These are phyloP conservation scores for Theobroma grandiflorum DNA, from an alignment of 441 rosid species.

Conservation along the genomic window DNA sequence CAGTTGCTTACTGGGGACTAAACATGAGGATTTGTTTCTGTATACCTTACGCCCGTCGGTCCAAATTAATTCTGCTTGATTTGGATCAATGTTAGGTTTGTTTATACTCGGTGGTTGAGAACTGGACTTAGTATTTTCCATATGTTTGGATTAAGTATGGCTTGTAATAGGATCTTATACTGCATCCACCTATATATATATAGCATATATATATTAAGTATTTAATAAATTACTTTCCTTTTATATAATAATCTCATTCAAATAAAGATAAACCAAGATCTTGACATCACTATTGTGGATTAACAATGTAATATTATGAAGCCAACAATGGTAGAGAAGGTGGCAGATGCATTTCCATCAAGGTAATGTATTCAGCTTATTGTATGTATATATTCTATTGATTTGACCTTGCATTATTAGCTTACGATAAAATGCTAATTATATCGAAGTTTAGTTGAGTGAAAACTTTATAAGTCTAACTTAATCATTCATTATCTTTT, in stretches of 20 bases:
- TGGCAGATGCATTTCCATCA: background rate
- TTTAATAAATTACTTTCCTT: background rate
- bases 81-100: conserved; percentile 1
- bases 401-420: background rate
- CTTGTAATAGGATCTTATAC: conserved; percentile 15
- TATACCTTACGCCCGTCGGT: background rate
- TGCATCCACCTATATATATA: background rate
- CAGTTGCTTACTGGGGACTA: conserved; percentile 70
- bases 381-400: background rate
- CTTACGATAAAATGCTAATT: background rate
- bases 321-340: background rate
- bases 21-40: conserved; percentile 17
- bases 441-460: too few relatives aligned
- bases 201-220: background rate
- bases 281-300: background rate
- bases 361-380: background rate
- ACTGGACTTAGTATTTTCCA: background rate
- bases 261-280: conserved; percentile 16
- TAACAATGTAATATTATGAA: background rate
- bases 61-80: conserved; percentile 22
- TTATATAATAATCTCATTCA: background rate
- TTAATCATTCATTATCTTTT: too few relatives aligned
- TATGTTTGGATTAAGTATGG: conserved; percentile 8
- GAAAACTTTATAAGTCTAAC: too few relatives aligned
- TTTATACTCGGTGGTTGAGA: background rate